phyloP scores from a whole-genome alignment of 2,329 filamentous ascomycete genomes.

The Colletotrichum sp. region DNA sequence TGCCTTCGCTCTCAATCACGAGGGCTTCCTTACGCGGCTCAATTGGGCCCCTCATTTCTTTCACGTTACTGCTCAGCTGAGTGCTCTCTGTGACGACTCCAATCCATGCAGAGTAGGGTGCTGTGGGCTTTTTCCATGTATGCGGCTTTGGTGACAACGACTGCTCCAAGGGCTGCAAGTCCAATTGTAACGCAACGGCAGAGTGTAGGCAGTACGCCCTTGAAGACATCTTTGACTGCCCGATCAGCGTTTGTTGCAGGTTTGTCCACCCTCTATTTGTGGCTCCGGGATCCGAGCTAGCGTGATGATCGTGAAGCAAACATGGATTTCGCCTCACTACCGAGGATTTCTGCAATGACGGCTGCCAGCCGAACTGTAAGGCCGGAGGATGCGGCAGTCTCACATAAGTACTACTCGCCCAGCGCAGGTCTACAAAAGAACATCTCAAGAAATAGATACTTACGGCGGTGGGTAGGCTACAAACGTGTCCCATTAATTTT shows the following conservation, averaged over 20 bases:
- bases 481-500: neutral
- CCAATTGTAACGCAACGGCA: neutral
- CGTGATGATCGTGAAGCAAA: neutral
- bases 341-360: neutral
- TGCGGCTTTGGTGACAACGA: neutral
- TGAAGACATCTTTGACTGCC: neutral
- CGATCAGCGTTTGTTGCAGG: neutral
- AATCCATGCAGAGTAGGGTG: neutral
- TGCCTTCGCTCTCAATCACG: too few relatives aligned
- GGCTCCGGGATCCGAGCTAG: neutral
- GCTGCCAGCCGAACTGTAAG: neutral
- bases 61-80: neutral
- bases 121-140: neutral
- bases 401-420: neutral
- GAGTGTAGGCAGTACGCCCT: neutral
- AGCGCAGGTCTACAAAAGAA: neutral
- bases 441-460: neutral
- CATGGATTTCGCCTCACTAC: neutral
- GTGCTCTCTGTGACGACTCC: neutral
- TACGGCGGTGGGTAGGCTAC: neutral
- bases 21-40: too few relatives aligned
- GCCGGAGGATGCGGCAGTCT: neutral
- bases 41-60: too few relatives aligned
- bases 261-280: neutral
- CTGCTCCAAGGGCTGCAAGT: neutral